These are phyloP conservation scores for Trypanosoma grayi DNA, from an alignment of 208 protist species.

Conservation along the genomic window DNA sequence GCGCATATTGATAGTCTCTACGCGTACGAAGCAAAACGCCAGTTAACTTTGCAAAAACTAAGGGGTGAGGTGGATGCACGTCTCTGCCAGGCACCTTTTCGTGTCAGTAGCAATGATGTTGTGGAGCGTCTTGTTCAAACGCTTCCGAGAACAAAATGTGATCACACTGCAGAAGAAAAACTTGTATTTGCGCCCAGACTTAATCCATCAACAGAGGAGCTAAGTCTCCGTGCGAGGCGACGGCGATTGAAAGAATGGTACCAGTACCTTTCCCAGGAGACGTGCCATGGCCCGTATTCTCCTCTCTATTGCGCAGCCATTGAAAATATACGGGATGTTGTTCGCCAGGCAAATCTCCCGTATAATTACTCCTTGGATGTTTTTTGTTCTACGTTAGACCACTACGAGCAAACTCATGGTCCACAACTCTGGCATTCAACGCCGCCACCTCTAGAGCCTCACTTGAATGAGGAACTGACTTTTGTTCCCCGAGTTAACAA, in stretches of 20 bases:
- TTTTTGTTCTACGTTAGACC: conserved; percentile 16
- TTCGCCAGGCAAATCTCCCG: background rate
- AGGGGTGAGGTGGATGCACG: conserved; percentile 29
- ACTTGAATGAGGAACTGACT: conserved; percentile 35
- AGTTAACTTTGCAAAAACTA: conserved; percentile 33
- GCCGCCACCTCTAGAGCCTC: conserved; percentile 4
- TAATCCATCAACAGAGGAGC: conserved; percentile 1
- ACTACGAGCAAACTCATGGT: conserved; percentile 16
- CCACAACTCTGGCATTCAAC: conserved; percentile 19
- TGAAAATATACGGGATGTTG: conserved; percentile 20
- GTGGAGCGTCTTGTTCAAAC: conserved; percentile 40
- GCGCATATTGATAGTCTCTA: conserved; percentile 54
- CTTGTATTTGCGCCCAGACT: conserved; percentile 14
- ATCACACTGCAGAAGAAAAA: conserved; percentile 2
- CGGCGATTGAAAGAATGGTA: conserved; percentile 24
- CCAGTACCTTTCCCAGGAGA: background rate
- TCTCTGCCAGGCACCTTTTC: conserved; percentile 12
- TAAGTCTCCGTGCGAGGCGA: conserved; percentile 11
- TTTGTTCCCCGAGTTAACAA: conserved; percentile 38
- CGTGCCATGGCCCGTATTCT: background rate
- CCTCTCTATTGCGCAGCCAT: background rate
- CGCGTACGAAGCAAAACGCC: conserved; percentile 37
- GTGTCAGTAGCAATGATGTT: conserved; percentile 35
- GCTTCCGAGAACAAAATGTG: background rate
- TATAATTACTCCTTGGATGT: background rate